A percentile compares a stretch with the other conserved stretches of the same genome.
Conservation (phyloP, 2,329 filamentous ascomycete genomes). For the Didymella keratinophila region DNA sequence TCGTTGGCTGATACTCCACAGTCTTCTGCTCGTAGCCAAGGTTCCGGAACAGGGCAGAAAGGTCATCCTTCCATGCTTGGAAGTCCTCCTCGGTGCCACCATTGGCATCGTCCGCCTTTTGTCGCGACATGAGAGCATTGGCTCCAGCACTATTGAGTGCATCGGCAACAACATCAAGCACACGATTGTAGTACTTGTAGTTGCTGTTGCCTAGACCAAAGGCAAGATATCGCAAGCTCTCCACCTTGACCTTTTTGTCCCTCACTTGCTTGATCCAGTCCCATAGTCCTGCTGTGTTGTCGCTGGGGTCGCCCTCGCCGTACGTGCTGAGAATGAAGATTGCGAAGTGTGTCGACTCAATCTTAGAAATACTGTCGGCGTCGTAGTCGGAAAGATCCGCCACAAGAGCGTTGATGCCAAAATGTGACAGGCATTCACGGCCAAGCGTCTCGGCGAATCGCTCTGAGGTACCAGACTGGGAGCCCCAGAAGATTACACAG, state of each 20-base stretch:
- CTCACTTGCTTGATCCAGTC: conserved; percentile 46
- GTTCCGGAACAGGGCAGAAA: conserved; percentile 44
- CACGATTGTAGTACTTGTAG: conserved; percentile 58
- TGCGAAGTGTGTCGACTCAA: conserved; percentile 38
- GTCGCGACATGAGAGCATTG: conserved; percentile 41
- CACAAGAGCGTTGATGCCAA: conserved; percentile 52
- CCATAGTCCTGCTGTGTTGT: conserved; percentile 49
- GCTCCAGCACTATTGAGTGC: conserved; percentile 47
- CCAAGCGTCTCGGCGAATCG: conserved; percentile 53
- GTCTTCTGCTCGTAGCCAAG: conserved; percentile 47
- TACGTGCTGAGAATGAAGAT: conserved; percentile 51
- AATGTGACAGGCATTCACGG: conserved; percentile 51
- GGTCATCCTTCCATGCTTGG: conserved; percentile 52
- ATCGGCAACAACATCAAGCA: conserved; percentile 49
- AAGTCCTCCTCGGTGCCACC: conserved; percentile 56
- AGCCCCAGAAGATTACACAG: conserved; percentile 58
- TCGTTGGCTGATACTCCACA: conserved; percentile 44
- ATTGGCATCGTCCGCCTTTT: conserved; percentile 53
- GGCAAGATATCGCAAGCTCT: conserved; percentile 50
- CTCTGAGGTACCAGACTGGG: conserved; percentile 58
- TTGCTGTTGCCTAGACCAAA: conserved; percentile 58
- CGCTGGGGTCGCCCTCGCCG: conserved; percentile 52
- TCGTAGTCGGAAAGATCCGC: conserved; percentile 61
- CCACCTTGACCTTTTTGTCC: conserved; percentile 28
- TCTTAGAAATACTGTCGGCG: conserved; percentile 47